Evolutionary conservation across 2,329 filamentous ascomycete species (phyloP), one percentile per base, ranked within the genome.

Genomic region (Cercospora janseana): DNA sequence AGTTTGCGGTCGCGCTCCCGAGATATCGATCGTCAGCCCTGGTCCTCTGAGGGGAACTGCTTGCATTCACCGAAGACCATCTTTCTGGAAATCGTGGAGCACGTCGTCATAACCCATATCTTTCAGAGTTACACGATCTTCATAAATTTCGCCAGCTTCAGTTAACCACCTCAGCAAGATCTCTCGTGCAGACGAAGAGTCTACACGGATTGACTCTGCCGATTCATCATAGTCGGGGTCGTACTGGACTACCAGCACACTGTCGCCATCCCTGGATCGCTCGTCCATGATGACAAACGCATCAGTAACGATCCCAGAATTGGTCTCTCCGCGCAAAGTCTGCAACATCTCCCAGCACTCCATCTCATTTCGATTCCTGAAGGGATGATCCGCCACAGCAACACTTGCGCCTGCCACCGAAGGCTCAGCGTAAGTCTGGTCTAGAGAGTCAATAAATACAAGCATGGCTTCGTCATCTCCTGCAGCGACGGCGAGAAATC

Each of bases 251-350:
- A 37, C 12, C 4, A 37, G 16, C 18, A 37, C 34, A 6, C 4
- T 37, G 16, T 37, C 34, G 13, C 23, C 34, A 20, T 37, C 16
- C 34, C 23, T 37, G 4, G 34, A 37, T n/a, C 34, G 34, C 10
- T 37, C 34, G 34, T 37, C 34, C 34, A 37, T 18, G 16, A 37
- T 37, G 16, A 37, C 34, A n/a, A 37, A 37, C 23, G 3, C 34
- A 12, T 16, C 20, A 6, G 16, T 37, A 6, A 20, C 20, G 10
- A 21, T 3, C 12, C 10, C 2, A n/a, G 34, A 37, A 15, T 6
- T 20, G 20, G 34, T 21, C 7, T 4, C 13, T 6, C 9, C 8
- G 20, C 15, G 16, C 20, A 37, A 20, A 6, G 4, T 7, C 9
- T 16, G 20, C 15, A 34, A 16, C 31, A 18, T 34, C 6, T 34